These are phyloP conservation scores for Solanum hybrid DNA, from an alignment of 305 asterid species.

Conservation along the genomic window DNA sequence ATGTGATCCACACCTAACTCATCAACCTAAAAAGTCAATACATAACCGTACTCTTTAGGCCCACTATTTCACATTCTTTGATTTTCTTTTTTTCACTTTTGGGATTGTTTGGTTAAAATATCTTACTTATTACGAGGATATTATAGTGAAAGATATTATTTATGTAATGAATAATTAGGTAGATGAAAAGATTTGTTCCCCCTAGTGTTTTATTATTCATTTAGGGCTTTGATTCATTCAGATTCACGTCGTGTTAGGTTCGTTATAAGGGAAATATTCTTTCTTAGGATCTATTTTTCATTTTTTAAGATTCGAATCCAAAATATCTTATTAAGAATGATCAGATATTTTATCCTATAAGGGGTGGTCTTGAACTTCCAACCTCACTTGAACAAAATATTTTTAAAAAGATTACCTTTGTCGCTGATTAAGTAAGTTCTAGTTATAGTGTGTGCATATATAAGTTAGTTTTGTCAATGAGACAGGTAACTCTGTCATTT, in stretches of 20 bases:
- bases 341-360: no score
- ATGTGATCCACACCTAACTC: constrained; percentile 41
- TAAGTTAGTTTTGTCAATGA: not conserved
- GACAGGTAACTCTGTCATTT: not conserved
- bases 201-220: not conserved
- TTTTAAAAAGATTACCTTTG: not conserved
- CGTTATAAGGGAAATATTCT: not conserved
- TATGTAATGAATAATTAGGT: not conserved
- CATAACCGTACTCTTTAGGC: not conserved
- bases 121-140: not conserved
- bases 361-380: not conserved
- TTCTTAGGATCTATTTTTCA: not conserved
- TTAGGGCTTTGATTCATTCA: not conserved
- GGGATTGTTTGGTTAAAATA: not conserved
- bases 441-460: not conserved
- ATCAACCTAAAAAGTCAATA: constrained; percentile 23
- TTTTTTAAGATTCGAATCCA: not conserved
- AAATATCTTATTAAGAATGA: not conserved
- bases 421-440: not conserved
- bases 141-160: not conserved
- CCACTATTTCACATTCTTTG: not conserved
- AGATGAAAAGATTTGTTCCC: not conserved
- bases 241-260: not conserved
- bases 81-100: not conserved
- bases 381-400: not conserved